These are phyloP conservation scores for Xeromyces bisporus DNA, from an alignment of 495 filamentous ascomycete genomes.

Conservation along the genomic window DNA sequence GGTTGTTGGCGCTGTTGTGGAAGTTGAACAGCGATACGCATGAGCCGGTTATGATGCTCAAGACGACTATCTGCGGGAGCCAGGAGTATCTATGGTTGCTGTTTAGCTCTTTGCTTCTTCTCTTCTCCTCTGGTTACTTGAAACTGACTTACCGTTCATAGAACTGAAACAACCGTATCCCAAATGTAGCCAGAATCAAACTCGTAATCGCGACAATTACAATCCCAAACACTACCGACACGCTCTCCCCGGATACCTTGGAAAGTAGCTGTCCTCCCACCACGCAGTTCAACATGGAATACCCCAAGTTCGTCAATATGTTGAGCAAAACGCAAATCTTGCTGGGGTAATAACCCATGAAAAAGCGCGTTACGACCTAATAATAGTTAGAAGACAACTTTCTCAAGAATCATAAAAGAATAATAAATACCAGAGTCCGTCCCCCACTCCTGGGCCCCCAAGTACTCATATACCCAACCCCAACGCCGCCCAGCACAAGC, in stretches of 20 bases:
- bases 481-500: conserved; percentile 36
- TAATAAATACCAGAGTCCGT: conserved; percentile 42
- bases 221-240: conserved; percentile 53
- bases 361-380: conserved; percentile 50
- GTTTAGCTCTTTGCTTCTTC: neutral
- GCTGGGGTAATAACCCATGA: conserved; percentile 64
- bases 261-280: conserved; percentile 39
- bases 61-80: conserved; percentile 47
- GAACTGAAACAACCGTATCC: conserved; percentile 53
- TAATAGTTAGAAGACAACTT: neutral
- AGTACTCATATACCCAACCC: conserved; percentile 55
- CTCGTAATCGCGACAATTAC: conserved; percentile 45
- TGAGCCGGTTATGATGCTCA: conserved; percentile 50
- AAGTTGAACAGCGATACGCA: conserved; percentile 52
- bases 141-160: conserved; percentile 38
- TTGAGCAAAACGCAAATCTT: conserved; percentile 53
- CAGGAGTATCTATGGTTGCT: conserved; percentile 38
- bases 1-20: conserved; percentile 19
- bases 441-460: conserved; percentile 58
- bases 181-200: conserved; percentile 52
- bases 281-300: conserved; percentile 43
- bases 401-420: neutral
- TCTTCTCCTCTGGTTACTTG: neutral
- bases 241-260: conserved; percentile 35
- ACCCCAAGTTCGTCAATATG: conserved; percentile 53